A percentile compares a stretch with the other conserved stretches of the same genome.
Evolutionary conservation across 2,329 filamentous ascomycete species (phyloP).

Genomic region (Diaporthe australafricana): DNA sequence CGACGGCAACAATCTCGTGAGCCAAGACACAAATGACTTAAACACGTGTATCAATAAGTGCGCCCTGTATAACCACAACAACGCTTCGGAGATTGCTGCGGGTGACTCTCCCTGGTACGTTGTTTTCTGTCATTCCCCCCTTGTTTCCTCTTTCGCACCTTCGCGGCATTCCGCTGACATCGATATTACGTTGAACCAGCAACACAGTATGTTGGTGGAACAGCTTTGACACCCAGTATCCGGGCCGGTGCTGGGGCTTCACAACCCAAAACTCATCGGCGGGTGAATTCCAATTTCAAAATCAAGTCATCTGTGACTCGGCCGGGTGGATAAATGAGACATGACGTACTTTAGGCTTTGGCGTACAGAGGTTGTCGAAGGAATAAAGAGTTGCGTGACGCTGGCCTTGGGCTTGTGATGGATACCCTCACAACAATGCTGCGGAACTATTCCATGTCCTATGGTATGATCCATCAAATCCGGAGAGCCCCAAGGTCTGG

Average conservation of each 20-base stretch:
- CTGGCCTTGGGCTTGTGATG: no score
- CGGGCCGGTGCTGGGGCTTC: not conserved
- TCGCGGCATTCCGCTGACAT: not conserved
- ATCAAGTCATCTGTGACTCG: not conserved
- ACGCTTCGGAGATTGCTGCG: not conserved
- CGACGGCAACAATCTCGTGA: not conserved
- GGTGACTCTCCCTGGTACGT: not conserved
- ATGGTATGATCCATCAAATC: not conserved
- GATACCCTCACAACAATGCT: not conserved
- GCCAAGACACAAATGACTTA: not conserved
- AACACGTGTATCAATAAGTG: conserved; percentile 4
- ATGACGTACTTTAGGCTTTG: not conserved
- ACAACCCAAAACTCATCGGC: not conserved
- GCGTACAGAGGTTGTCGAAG: not conserved
- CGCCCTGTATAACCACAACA: not conserved
- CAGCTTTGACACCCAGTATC: not conserved
- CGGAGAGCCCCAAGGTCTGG: no score
- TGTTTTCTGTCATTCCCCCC: not conserved
- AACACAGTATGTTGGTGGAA: conserved; percentile 15
- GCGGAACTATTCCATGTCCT: not conserved
- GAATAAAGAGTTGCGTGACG: not conserved
- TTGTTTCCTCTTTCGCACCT: not conserved
- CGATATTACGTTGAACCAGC: not conserved
- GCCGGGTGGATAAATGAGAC: not conserved
- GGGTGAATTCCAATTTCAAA: not conserved